Base-by-base conservation (phyloP, 2,329 filamentous ascomycete genomes). In the Trichoderma atrobrunneum region DNA sequence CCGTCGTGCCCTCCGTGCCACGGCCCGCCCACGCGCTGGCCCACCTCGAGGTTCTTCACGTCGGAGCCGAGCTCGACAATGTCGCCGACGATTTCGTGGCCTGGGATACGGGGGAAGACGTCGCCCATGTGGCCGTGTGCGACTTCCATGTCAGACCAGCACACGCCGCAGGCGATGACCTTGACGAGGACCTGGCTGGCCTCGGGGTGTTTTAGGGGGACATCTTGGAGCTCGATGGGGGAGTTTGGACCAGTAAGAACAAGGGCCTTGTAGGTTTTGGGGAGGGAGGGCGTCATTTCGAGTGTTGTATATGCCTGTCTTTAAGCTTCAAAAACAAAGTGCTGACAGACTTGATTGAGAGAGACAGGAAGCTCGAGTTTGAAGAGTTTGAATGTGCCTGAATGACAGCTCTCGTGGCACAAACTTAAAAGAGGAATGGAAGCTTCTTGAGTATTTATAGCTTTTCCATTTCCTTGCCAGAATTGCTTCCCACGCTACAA, bases 101-200 rank as follows among this genome's bases (percentile, higher is more conserved):
- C 92, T 0, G 91, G 89, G 2, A 90, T 81, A 7, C 88, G 85
- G 1, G 91, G 91, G 76, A 87, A 90, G 24, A 85, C 76, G 39
- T 72, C 85, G 12, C 87, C 88, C 57, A 91, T 81, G 5, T 80
- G 76, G 28, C 89, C 88, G 3, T 77, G 61, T 64, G 85, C 82
- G 1, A 87, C 80, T 68, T 79, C 81, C 24, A 81, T 73, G 76
- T 94, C 92, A 0, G 86, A 87, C 79, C 90, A 90, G 80, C 92
- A 94, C 63, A 95, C 87, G 57, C 92, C 92, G 75, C 90, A 93
- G 7, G 92, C 92, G 10, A 90, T 83, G 3, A 93, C 87, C 79
- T 93, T 93, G 79, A 93, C 85, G 30, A 94, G 86, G 3, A 94
- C 82, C 76, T 93, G 84, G 21, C 87, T 86, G 0, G 84, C 78